These are phyloP conservation scores for Ustilago nuda DNA, from an alignment of 1,284 basidiomycete species.

Conservation along the genomic window DNA sequence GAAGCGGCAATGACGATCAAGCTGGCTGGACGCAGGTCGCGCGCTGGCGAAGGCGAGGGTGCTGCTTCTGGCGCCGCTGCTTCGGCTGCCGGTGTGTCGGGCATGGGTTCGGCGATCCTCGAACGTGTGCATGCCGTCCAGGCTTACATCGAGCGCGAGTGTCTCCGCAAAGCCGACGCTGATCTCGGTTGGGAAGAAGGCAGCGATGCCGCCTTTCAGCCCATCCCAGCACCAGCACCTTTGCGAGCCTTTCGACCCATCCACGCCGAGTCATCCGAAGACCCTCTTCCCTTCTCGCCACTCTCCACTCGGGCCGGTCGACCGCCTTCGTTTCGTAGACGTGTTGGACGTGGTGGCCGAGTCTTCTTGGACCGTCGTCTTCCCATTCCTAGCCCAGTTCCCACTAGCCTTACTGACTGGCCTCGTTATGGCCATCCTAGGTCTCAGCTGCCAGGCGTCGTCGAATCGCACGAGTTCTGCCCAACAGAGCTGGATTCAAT, in stretches of 20 bases:
- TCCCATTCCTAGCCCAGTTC: conserved; percentile 63
- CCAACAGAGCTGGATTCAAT: conserved; percentile 13
- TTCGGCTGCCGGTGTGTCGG: conserved; percentile 65
- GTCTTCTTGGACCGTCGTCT: conserved; percentile 65
- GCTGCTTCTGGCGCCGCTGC: conserved; percentile 28
- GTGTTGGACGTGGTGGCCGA: conserved; percentile 67
- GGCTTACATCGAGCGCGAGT: conserved; percentile 67
- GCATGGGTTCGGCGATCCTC: conserved; percentile 72
- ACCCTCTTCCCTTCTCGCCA: conserved; percentile 41
- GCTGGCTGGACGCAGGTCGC: conserved; percentile 54
- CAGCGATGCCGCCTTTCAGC: conserved; percentile 66
- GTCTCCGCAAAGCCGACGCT: conserved; percentile 54
- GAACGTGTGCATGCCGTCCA: conserved; percentile 65
- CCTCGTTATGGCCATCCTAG: conserved; percentile 40
- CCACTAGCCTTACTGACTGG: conserved; percentile 63
- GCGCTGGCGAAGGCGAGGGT: conserved; percentile 42
- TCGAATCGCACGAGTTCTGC: conserved; percentile 9
- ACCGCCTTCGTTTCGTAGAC: conserved; percentile 66
- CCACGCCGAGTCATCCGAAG: conserved; percentile 55
- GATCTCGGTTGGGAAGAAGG: conserved; percentile 67
- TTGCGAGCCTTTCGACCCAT: conserved; percentile 65
- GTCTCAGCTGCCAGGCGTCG: conserved; percentile 18
- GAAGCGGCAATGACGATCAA: conserved; percentile 56
- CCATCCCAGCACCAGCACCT: conserved; percentile 53
- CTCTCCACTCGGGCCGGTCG: conserved; percentile 56